Evolutionary conservation across 306 rosid species (phyloP).

Genomic region (Erythrophleum fordii): DNA sequence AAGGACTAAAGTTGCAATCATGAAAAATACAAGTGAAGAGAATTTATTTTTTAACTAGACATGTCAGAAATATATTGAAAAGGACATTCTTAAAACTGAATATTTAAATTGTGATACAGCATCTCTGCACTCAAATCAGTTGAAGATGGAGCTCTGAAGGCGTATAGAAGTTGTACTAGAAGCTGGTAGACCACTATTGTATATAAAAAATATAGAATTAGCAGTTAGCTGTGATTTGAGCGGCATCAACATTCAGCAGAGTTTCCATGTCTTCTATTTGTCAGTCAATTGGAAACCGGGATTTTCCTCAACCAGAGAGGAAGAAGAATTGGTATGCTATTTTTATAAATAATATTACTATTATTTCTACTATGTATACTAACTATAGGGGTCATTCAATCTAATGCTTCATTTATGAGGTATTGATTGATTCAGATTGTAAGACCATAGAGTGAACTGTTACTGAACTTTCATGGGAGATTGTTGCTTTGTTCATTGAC

Average conservation of each 20-base stretch:
- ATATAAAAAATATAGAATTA: slow-evolving; percentile 72
- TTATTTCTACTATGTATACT: slow-evolving; percentile 49
- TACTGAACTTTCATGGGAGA: slow-evolving; percentile 41
- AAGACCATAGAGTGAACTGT: slow-evolving; percentile 56
- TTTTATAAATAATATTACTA: slow-evolving; percentile 47
- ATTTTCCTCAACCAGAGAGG: slow-evolving; percentile 62
- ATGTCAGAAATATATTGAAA: neutral
- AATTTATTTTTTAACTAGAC: neutral
- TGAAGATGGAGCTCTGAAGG: slow-evolving; percentile 92
- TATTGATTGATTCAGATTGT: slow-evolving; percentile 59
- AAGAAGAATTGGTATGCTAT: slow-evolving; percentile 53
- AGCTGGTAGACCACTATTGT: slow-evolving; percentile 68
- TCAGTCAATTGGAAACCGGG: slow-evolving; percentile 53
- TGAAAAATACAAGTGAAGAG: neutral
- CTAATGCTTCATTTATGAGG: slow-evolving; percentile 51
- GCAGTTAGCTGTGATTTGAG: slow-evolving; percentile 65
- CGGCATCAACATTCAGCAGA: slow-evolving; percentile 50
- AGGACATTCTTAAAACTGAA: slow-evolving; percentile 26
- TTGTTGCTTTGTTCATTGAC: slow-evolving; percentile 40
- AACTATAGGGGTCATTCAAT: slow-evolving; percentile 59
- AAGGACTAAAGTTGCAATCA: neutral
- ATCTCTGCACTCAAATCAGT: slow-evolving; percentile 75
- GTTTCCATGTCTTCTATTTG: slow-evolving; percentile 59
- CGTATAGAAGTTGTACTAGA: slow-evolving; percentile 44
- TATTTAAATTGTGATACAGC: slow-evolving; percentile 56